These are phyloP conservation scores for Aureobasidium leucospermi DNA, from an alignment of 2,329 filamentous ascomycete genomes.

Conservation along the genomic window DNA sequence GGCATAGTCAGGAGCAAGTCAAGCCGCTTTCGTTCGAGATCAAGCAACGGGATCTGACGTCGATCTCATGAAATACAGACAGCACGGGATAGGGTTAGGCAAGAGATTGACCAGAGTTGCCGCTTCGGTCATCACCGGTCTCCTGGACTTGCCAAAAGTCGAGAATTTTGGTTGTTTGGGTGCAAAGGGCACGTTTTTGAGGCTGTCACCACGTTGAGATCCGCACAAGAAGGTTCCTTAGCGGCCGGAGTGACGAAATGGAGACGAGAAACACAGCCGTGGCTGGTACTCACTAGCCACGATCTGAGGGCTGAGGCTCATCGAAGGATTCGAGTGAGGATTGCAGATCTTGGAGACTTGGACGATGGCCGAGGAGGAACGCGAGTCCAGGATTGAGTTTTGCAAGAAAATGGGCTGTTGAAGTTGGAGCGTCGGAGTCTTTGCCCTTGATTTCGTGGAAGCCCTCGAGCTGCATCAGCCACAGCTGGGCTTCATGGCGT, in stretches of 20 bases:
- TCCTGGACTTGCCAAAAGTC: neutral
- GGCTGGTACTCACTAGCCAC: constrained; percentile 1
- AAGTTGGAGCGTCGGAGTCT: neutral
- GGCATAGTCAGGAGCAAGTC: neutral
- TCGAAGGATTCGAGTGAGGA: neutral
- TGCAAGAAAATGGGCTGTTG: neutral
- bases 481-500: neutral
- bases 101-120: neutral
- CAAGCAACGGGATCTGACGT: constrained; percentile 10
- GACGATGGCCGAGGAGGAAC: neutral
- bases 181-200: neutral
- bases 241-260: constrained; percentile 9
- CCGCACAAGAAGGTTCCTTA: constrained; percentile 4
- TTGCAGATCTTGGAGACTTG: neutral
- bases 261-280: neutral
- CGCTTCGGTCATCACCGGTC: constrained; percentile 5
- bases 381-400: neutral
- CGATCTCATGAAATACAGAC: neutral
- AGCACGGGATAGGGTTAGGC: neutral
- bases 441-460: neutral
- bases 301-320: neutral
- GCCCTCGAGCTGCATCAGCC: neutral
- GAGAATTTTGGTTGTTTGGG: too few relatives aligned
- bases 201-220: constrained; percentile 1
- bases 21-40: neutral